phyloP scores from a whole-genome alignment of 208 protist species.

The Leishmania turanica region DNA sequence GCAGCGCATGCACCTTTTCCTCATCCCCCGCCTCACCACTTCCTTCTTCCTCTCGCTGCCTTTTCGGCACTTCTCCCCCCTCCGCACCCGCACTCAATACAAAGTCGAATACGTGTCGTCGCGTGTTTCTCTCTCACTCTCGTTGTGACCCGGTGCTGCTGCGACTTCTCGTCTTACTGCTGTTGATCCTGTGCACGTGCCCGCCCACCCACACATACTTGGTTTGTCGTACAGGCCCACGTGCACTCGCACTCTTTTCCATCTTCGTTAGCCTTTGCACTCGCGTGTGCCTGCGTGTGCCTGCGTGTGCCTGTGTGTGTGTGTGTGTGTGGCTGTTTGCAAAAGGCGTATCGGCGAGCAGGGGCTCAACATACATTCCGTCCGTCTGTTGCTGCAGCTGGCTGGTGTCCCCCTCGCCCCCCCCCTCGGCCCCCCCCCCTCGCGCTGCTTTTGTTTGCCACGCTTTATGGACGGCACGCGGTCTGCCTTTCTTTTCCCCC shows the following conservation, averaged over 20 bases:
- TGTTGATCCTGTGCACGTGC: background rate
- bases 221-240: background rate
- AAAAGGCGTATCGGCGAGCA: background rate
- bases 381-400: slow-evolving; percentile 1
- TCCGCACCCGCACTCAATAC: background rate
- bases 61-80: background rate
- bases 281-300: background rate
- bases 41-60: slow-evolving; percentile 3
- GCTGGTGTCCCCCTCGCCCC: background rate
- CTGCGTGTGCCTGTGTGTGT: background rate
- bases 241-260: background rate
- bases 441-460: background rate
- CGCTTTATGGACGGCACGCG: background rate
- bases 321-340: background rate
- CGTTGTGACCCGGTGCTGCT: background rate
- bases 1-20: background rate
- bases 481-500: background rate
- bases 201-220: background rate
- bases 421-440: background rate
- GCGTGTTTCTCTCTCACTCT: background rate
- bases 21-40: background rate
- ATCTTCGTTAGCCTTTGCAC: background rate
- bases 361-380: background rate
- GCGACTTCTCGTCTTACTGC: background rate
- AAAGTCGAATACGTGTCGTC: background rate